These are phyloP conservation scores for Taphrina pruni DNA, from an alignment of 1,139 yeast species.

Conservation along the genomic window DNA sequence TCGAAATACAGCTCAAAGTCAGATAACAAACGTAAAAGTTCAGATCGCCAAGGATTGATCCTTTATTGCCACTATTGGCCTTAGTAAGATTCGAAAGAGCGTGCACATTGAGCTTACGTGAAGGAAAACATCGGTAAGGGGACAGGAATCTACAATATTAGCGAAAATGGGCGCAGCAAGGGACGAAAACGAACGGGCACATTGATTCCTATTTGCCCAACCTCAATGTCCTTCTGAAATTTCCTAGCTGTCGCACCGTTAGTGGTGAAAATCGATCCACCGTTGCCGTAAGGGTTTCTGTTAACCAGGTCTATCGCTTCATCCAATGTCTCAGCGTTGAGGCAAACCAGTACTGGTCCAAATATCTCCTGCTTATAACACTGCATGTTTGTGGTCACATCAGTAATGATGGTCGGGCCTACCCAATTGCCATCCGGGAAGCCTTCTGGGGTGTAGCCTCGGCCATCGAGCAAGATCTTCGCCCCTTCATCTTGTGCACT, in stretches of 20 bases:
- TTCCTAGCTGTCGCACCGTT: constrained; percentile 74
- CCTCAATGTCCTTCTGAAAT: constrained; percentile 71
- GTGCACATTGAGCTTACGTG: constrained; percentile 52
- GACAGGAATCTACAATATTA: constrained; percentile 63
- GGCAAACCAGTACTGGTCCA: constrained; percentile 74
- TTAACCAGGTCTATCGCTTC: constrained; percentile 74
- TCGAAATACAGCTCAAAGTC: background rate
- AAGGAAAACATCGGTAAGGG: constrained; percentile 83
- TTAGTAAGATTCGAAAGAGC: background rate
- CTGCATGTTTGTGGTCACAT: constrained; percentile 70
- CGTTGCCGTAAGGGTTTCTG: constrained; percentile 71
- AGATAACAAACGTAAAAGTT: constrained; percentile 60
- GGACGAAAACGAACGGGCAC: constrained; percentile 58
- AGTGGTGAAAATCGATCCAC: constrained; percentile 71
- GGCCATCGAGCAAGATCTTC: constrained; percentile 67
- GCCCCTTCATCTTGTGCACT: constrained; percentile 66
- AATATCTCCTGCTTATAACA: constrained; percentile 78
- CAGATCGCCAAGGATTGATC: constrained; percentile 77
- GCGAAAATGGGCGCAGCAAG: background rate
- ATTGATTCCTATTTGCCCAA: constrained; percentile 80
- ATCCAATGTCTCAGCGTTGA: constrained; percentile 70
- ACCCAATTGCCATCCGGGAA: constrained; percentile 73
- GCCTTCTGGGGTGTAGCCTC: constrained; percentile 59
- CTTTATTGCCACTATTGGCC: constrained; percentile 62
- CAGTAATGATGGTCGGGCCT: constrained; percentile 70